phyloP scores from a whole-genome alignment of 2,329 filamentous ascomycete genomes.

The Calonectria crousiana region DNA sequence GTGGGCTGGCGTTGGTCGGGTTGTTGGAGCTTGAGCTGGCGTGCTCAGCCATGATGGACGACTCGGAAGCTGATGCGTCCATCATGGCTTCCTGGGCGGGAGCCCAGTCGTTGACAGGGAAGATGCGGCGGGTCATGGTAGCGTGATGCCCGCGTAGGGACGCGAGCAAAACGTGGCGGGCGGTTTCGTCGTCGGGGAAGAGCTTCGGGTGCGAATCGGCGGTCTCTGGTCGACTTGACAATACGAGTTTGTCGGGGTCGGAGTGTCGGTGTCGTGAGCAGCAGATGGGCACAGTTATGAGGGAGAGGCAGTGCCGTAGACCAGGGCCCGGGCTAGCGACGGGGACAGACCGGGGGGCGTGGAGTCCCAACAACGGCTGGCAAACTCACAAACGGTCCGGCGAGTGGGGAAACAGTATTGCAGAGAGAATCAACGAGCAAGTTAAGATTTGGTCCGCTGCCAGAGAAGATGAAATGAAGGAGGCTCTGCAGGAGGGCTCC shows the following conservation, averaged over 20 bases:
- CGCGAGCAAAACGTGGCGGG: slow-evolving; percentile 5
- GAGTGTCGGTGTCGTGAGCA: neutral
- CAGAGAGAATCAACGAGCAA: slow-evolving; percentile 1
- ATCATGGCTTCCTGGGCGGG: slow-evolving; percentile 57
- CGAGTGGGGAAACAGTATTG: neutral
- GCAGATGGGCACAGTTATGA: slow-evolving; percentile 10
- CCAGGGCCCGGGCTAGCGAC: neutral
- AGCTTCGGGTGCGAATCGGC: neutral
- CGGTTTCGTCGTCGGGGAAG: neutral
- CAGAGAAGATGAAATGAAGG: neutral
- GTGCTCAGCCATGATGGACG: slow-evolving; percentile 25
- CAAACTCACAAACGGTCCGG: slow-evolving; percentile 1
- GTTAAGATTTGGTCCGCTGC: neutral
- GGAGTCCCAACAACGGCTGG: slow-evolving; percentile 2
- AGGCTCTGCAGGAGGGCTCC: neutral
- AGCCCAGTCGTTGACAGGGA: slow-evolving; percentile 57
- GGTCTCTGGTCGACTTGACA: neutral
- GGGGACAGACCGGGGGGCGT: slow-evolving; percentile 7
- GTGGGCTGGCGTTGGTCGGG: neutral
- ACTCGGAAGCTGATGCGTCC: slow-evolving; percentile 33
- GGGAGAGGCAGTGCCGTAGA: slow-evolving; percentile 18
- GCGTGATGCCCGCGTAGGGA: slow-evolving; percentile 20
- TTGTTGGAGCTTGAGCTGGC: neutral
- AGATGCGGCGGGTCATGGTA: slow-evolving; percentile 52
- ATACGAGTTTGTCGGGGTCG: slow-evolving; percentile 6